phyloP scores from a whole-genome alignment of 331 rosid species.

The Phaseolus coccineus region DNA sequence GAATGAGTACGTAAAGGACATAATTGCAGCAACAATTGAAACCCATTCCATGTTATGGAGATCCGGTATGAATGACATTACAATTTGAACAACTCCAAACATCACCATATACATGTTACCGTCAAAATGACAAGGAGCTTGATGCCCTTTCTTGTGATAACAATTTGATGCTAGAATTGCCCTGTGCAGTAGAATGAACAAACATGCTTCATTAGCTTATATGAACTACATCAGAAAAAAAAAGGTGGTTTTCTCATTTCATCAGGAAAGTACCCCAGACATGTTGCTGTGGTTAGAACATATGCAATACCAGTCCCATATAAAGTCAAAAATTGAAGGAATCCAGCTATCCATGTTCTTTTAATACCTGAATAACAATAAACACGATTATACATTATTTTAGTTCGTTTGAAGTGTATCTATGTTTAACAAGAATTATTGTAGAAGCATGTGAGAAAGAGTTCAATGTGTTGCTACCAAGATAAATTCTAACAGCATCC shows the following conservation, averaged over 20 bases:
- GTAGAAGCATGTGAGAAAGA: background rate
- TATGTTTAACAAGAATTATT: background rate
- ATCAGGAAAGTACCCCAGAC: constrained; percentile 61
- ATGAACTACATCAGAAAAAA: background rate
- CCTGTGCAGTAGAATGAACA: constrained; percentile 46
- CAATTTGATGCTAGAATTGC: constrained; percentile 76
- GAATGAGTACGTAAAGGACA: constrained; percentile 80
- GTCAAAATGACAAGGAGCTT: constrained; percentile 62
- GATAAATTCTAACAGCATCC: constrained; percentile 69
- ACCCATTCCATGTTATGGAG: constrained; percentile 92
- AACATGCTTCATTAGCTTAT: constrained; percentile 11
- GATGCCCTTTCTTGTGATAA: constrained; percentile 73
- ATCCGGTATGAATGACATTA: constrained; percentile 88
- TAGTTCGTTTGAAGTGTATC: constrained; percentile 23
- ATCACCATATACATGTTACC: constrained; percentile 58
- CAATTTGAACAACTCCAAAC: constrained; percentile 75
- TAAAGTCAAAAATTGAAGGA: constrained; percentile 60
- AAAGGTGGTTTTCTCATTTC: constrained; percentile 2
- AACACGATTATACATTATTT: constrained; percentile 34
- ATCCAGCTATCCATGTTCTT: constrained; percentile 62
- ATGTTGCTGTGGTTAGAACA: constrained; percentile 69
- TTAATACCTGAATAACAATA: constrained; percentile 47
- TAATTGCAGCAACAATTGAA: constrained; percentile 75
- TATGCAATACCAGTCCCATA: constrained; percentile 70
- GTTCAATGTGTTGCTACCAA: constrained; percentile 54